These are phyloP conservation scores for Halophytophthora polymorphica DNA, from an alignment of 352 stramenopile genomes.

Conservation along the genomic window DNA sequence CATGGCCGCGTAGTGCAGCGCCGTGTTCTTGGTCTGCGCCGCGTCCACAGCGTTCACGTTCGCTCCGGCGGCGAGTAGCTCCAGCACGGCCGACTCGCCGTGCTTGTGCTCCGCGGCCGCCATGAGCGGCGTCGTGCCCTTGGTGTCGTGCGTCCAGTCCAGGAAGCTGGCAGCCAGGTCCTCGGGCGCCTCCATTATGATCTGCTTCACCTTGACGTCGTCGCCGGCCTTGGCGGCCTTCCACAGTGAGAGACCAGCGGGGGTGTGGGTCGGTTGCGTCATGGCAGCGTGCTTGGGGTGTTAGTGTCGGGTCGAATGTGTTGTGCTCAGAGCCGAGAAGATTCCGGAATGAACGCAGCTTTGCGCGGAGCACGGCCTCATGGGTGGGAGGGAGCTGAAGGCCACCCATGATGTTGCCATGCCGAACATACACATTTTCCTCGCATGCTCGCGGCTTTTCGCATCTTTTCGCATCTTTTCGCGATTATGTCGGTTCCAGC, in stretches of 20 bases:
- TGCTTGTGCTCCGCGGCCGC: slow-evolving; percentile 29
- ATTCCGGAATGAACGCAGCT: too few relatives aligned
- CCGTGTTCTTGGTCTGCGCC: slow-evolving; percentile 34
- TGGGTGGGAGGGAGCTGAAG: too few relatives aligned
- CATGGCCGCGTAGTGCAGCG: slow-evolving; percentile 44
- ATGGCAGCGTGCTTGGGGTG: too few relatives aligned
- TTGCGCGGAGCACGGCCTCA: too few relatives aligned
- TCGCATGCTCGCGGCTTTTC: too few relatives aligned
- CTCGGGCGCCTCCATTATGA: slow-evolving; percentile 1
- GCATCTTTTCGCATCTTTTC: too few relatives aligned
- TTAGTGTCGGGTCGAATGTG: too few relatives aligned
- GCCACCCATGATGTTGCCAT: too few relatives aligned
- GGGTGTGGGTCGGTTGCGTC: too few relatives aligned
- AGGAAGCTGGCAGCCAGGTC: slow-evolving; percentile 6
- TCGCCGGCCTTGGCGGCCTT: neutral
- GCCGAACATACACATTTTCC: too few relatives aligned
- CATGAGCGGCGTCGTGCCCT: slow-evolving; percentile 48
- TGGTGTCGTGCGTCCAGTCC: slow-evolving; percentile 25
- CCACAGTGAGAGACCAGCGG: neutral
- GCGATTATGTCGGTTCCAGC: too few relatives aligned
- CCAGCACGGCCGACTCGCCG: slow-evolving; percentile 30
- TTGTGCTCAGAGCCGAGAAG: too few relatives aligned
- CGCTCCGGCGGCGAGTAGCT: slow-evolving; percentile 36
- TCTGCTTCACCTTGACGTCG: neutral
- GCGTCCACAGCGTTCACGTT: slow-evolving; percentile 28